A percentile compares a stretch with the other conserved stretches of the same genome.
phyloP scores from a whole-genome alignment of 768 basidiomycete species.

The Hebeloma cylindrosporum region DNA sequence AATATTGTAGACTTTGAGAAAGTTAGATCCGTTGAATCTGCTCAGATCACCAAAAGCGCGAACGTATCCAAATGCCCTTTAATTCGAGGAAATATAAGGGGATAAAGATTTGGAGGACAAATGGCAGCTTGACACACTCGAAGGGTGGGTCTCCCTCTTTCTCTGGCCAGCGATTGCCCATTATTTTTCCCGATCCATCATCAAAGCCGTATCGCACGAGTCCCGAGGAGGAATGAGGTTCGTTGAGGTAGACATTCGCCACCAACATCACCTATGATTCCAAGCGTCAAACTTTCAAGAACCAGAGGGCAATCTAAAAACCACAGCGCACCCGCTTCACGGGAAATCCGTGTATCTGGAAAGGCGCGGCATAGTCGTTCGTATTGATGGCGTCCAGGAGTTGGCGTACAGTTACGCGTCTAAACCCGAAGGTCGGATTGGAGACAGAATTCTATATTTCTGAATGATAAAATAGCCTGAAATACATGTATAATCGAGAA shows the following conservation, averaged over 20 bases:
- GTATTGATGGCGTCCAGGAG: conserved; percentile 13
- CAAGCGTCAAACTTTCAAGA: neutral
- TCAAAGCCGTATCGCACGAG: conserved; percentile 22
- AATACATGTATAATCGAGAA: neutral
- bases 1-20: conserved; percentile 45
- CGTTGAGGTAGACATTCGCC: conserved; percentile 17
- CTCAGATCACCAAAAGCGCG: conserved; percentile 26
- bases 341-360: conserved; percentile 11
- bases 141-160: conserved; percentile 2
- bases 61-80: conserved; percentile 20
- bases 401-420: conserved; percentile 22
- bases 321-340: conserved; percentile 20
- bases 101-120: neutral
- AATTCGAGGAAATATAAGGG: neutral
- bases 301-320: neutral
- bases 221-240: neutral
- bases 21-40: conserved; percentile 14
- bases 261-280: conserved; percentile 20
- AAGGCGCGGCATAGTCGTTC: neutral
- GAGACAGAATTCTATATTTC: conserved; percentile 10
- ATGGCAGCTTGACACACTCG: conserved; percentile 5
- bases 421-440: conserved; percentile 13
- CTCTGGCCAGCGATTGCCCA: conserved; percentile 10
- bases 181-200: conserved; percentile 33
- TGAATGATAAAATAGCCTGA: neutral